phyloP scores from a whole-genome alignment of 257 asterid genomes.

The Solanum etuberosum region DNA sequence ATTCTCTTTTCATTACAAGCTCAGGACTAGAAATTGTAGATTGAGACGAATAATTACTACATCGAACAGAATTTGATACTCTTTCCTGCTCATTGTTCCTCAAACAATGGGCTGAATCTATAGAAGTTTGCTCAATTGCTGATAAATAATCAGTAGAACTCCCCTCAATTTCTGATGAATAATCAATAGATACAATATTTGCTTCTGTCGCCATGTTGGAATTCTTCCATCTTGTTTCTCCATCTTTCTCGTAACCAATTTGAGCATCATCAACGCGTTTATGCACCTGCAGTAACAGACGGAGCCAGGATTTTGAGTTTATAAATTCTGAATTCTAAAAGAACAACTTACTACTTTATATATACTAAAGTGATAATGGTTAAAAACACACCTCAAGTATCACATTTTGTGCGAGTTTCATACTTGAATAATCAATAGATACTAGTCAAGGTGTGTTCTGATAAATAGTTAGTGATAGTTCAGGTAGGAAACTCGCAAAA shows the following conservation, averaged over 20 bases:
- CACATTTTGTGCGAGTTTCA: too few species aligned
- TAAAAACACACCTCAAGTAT: neutral
- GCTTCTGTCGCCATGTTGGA: neutral
- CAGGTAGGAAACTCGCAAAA: neutral
- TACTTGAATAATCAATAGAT: neutral
- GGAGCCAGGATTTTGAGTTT: neutral
- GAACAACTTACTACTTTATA: neutral
- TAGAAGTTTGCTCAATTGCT: neutral
- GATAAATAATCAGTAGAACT: conserved; percentile 4
- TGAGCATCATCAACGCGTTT: neutral
- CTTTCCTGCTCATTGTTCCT: neutral
- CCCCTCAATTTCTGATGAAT: neutral
- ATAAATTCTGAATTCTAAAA: neutral
- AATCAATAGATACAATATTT: conserved; percentile 1
- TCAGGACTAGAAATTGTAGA: neutral
- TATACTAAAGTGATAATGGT: neutral
- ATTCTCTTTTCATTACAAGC: neutral
- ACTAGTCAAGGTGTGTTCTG: neutral
- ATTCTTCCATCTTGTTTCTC: neutral
- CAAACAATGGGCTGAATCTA: neutral
- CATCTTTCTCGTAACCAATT: neutral
- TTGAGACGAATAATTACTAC: neutral
- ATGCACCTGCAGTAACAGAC: neutral
- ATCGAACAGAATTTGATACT: conserved; percentile 17
- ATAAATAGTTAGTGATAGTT: neutral